phyloP scores from a whole-genome alignment of 306 rosid species.

The Abrus precatorius region DNA sequence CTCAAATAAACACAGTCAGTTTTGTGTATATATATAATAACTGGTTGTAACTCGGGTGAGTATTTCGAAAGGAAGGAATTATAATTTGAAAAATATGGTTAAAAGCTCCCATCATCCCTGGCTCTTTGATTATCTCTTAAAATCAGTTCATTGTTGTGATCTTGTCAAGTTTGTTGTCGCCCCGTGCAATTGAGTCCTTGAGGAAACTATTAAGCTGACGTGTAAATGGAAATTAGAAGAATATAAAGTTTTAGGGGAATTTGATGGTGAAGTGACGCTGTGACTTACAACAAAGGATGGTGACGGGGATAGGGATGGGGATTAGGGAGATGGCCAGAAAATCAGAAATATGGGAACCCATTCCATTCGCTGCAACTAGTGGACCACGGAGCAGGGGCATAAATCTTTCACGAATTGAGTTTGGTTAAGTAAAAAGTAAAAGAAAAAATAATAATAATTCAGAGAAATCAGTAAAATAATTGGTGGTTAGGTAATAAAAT shows the following conservation, averaged over 20 bases:
- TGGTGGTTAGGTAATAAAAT: no score
- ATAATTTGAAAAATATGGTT: no score
- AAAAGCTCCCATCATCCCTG: neutral
- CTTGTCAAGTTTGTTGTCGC: neutral
- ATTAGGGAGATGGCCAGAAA: slow-evolving; percentile 8
- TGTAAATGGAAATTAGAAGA: neutral
- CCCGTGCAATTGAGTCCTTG: neutral
- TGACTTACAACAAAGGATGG: neutral
- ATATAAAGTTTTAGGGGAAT: neutral
- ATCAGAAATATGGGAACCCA: slow-evolving; percentile 38
- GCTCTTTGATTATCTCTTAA: neutral
- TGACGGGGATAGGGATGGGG: neutral
- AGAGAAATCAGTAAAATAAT: no score
- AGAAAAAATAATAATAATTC: no score
- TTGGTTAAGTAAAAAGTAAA: no score
- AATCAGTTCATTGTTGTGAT: neutral
- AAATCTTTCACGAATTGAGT: no score
- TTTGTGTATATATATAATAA: no score
- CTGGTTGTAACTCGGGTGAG: no score
- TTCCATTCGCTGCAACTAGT: neutral
- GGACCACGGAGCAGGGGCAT: slow-evolving; percentile 2
- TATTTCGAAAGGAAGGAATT: no score
- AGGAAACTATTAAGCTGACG: neutral
- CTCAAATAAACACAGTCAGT: neutral
- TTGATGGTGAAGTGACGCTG: slow-evolving; percentile 6